A percentile compares a stretch with the other conserved stretches of the same genome.
Conservation (phyloP, 495 filamentous ascomycete genomes). For the Aspergillus baeticus region DNA sequence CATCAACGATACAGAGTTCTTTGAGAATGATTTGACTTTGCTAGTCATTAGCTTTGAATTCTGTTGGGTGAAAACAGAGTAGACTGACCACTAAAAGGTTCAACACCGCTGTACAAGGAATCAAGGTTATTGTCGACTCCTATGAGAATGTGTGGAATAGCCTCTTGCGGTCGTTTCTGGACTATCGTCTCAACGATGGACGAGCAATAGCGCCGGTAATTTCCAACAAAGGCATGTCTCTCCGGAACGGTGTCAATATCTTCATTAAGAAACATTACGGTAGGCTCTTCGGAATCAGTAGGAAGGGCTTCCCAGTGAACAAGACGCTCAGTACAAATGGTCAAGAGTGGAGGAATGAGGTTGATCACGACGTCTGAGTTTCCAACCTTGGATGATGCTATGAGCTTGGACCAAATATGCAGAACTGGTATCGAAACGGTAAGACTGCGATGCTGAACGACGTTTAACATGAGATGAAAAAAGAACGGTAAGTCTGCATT, state of each 20-base stretch:
- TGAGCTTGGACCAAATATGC: conserved; percentile 82
- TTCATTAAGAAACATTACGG: conserved; percentile 77
- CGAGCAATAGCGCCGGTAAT: conserved; percentile 87
- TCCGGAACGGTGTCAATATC: conserved; percentile 96
- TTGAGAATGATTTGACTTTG: conserved; percentile 71
- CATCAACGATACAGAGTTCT: conserved; percentile 72
- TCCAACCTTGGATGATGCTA: conserved; percentile 63
- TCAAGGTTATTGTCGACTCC: conserved; percentile 71
- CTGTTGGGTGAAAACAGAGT: background rate
- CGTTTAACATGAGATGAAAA: conserved; percentile 72
- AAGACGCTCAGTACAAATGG: conserved; percentile 73
- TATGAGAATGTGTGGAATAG: conserved; percentile 78
- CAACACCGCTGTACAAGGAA: conserved; percentile 69
- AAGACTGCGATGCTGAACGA: conserved; percentile 82
- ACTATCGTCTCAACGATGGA: conserved; percentile 83
- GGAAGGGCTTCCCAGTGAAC: conserved; percentile 84
- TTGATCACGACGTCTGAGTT: conserved; percentile 64
- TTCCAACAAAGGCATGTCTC: conserved; percentile 93
- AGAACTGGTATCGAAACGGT: conserved; percentile 89
- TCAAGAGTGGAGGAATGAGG: conserved; percentile 72
- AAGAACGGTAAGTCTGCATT: conserved; percentile 71
- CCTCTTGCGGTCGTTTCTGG: conserved; percentile 74
- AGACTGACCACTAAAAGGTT: conserved; percentile 65
- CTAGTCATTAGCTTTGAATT: conserved; percentile 27
- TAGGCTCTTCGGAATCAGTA: conserved; percentile 74